Base-by-base conservation (phyloP, 2,329 filamentous ascomycete genomes). In the Pseudopithomyces chartarum region DNA sequence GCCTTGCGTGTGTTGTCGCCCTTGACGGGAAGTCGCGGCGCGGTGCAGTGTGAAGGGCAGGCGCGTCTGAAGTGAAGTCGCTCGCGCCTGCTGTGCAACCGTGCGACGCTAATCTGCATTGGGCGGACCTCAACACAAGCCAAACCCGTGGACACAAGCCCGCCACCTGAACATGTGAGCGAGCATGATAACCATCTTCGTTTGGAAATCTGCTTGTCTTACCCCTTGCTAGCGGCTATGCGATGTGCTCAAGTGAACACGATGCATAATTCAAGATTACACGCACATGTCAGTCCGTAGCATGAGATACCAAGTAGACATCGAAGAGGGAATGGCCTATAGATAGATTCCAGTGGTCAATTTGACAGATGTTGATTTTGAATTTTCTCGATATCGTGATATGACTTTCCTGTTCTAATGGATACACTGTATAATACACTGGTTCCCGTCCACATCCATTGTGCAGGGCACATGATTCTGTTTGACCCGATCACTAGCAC, bases 11-110 rank as follows among this genome's bases (percentile, higher is more conserved):
- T 63, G 58, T 59, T 60, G 59, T 62, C 36, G 52, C 56, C 55
- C 59, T 61, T 57, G 54, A 53, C 64, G 63, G 67, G 68, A 66
- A 67, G 69, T 69, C 62, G 67, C 68, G 64, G 60, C 66, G 61
- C 65, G 71, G 55, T 56, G 63, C 45, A 48, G 57, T 55, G 63
- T 69, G 66, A 68, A 66, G 61, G 64, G 56, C 52, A 71, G 62
- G 67, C 71, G 71, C 70, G 71, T 66, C 57, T 53, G 52, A 59
- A 46, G 59, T 65, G 64, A 62, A 56, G 63, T 64, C 61, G 59
- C 60, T 20, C 47, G 26, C 22, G 65, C 56, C 64, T 65, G 61
- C 60, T 26, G 40, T 42, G 61, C 59, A 60, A 62, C 61, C 54
- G 60, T 65, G 66, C 66, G 59, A 60, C 60, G 50, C 23, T 49